Percentiles rank a stretch among this genome's conserved stretches.
Evolutionary conservation across 2,329 filamentous ascomycete genomes (phyloP).

Genomic region (Orbilia javanica): DNA sequence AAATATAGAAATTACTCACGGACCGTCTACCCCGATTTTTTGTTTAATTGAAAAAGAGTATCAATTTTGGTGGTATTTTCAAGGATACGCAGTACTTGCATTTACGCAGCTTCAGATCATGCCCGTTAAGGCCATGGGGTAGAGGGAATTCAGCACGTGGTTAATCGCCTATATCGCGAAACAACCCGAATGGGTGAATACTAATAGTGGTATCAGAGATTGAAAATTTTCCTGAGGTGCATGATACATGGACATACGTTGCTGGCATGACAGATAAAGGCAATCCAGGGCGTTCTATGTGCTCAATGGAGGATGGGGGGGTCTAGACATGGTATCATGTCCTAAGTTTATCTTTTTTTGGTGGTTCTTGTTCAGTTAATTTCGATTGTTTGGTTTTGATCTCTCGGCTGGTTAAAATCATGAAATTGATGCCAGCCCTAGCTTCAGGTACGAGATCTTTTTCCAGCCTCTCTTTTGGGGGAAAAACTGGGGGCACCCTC

Average conservation of each 20-base stretch:
- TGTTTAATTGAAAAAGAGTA: no score
- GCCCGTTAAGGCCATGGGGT: constrained; percentile 4
- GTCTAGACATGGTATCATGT: constrained; percentile 10
- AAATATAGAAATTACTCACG: constrained; percentile 51
- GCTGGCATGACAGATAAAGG: constrained; percentile 52
- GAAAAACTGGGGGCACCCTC: constrained; percentile 1
- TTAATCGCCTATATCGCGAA: constrained; percentile 49
- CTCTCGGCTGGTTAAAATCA: constrained; percentile 47
- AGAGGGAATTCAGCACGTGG: constrained; percentile 37
- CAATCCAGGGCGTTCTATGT: constrained; percentile 31
- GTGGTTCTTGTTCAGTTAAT: not conserved
- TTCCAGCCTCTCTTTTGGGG: not conserved
- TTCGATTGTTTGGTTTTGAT: constrained; percentile 14
- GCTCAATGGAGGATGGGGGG: constrained; percentile 14
- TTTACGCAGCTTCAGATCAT: constrained; percentile 23
- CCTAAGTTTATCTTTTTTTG: not conserved
- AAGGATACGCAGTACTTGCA: constrained; percentile 13
- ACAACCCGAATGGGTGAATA: constrained; percentile 39
- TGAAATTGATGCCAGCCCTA: constrained; percentile 50
- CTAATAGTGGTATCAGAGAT: not conserved
- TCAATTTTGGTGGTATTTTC: not conserved
- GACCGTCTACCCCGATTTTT: constrained; percentile 21
- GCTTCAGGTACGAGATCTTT: constrained; percentile 20
- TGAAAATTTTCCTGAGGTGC: constrained; percentile 21
- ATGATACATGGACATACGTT: constrained; percentile 36